phyloP scores from a whole-genome alignment of 257 asterid species.

The Echium plantagineum region DNA sequence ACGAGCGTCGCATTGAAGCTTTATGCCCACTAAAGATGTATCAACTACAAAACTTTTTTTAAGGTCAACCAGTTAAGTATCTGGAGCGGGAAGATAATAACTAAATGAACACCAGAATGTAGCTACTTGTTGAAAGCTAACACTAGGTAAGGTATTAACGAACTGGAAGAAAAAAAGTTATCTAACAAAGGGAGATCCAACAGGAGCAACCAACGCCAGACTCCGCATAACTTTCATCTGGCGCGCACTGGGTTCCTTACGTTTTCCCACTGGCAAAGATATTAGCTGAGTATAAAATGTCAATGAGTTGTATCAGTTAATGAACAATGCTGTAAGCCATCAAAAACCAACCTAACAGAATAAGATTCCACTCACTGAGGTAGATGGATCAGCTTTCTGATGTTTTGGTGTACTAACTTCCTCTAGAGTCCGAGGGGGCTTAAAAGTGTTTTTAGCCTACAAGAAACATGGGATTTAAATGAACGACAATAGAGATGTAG shows the following conservation, averaged over 20 bases:
- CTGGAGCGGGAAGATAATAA: not conserved
- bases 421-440: not conserved
- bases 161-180: not conserved
- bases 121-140: constrained; percentile 1
- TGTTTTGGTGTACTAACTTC: constrained; percentile 1
- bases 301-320: not conserved
- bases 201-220: constrained; percentile 28
- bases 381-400: constrained; percentile 5
- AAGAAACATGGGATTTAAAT: not conserved
- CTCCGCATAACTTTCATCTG: constrained; percentile 22
- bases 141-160: not conserved
- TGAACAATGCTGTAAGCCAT: not conserved
- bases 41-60: not conserved
- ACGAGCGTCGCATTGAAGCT: not conserved
- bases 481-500: not conserved
- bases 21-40: not conserved
- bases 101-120: not conserved
- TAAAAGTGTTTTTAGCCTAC: not conserved
- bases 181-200: constrained; percentile 21
- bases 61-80: not conserved
- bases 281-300: constrained; percentile 8
- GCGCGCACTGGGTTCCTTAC: constrained; percentile 12
- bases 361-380: not conserved
- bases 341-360: not conserved
- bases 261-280: constrained; percentile 6